Evolutionary conservation across 1,284 basidiomycete genomes (phyloP).

Genomic region (Austropuccinia psidii): DNA sequence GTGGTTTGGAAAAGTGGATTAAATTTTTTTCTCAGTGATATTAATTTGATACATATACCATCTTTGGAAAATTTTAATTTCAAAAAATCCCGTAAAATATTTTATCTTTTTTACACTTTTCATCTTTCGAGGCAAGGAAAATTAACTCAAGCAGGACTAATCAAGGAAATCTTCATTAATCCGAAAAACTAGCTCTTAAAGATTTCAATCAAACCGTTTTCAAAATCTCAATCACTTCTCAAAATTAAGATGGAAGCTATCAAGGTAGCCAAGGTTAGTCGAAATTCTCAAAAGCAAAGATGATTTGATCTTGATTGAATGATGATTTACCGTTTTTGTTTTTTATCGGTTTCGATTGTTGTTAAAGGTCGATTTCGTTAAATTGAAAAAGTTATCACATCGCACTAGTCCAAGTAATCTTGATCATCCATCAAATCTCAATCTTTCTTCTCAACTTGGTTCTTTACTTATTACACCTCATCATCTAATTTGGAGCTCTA

Average conservation of each 20-base stretch:
- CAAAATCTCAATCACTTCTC: too few relatives aligned
- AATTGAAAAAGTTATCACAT: slow-evolving; percentile 14
- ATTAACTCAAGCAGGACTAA: too few relatives aligned
- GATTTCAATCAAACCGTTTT: too few relatives aligned
- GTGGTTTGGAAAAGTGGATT: too few relatives aligned
- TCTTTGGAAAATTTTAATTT: too few relatives aligned
- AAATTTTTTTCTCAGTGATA: too few relatives aligned
- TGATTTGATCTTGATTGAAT: background rate
- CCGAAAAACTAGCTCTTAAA: too few relatives aligned
- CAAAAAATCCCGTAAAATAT: too few relatives aligned
- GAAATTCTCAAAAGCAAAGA: background rate
- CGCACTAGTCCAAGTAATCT: background rate
- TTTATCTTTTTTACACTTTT: too few relatives aligned
- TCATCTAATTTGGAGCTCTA: slow-evolving; percentile 23
- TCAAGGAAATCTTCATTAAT: too few relatives aligned
- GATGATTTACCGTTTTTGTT: background rate
- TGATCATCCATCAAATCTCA: background rate
- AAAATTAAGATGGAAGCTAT: slow-evolving; percentile 10
- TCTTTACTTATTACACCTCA: slow-evolving; percentile 25
- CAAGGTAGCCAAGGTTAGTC: background rate
- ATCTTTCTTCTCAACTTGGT: background rate
- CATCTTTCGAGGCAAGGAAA: too few relatives aligned
- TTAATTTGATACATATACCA: too few relatives aligned
- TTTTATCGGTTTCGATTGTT: background rate
- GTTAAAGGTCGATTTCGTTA: slow-evolving; percentile 12